A percentile compares a stretch with the other conserved stretches of the same genome.
These are phyloP conservation scores for Populus euphratica DNA, from an alignment of 345 rosid species.

Conservation along the genomic window DNA sequence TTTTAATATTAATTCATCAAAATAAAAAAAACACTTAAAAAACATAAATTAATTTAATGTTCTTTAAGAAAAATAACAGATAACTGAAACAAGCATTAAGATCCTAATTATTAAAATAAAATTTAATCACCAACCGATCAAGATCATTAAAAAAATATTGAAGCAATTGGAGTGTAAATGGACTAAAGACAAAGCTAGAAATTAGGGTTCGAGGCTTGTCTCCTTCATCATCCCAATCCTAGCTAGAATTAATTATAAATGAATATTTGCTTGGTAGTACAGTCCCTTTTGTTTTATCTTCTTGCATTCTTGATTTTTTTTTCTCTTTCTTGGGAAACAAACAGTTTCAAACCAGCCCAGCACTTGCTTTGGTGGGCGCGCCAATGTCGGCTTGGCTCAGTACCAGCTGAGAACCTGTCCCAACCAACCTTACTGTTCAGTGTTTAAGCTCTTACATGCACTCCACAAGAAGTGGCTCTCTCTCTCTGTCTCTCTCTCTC, in stretches of 20 bases:
- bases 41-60: too few relatives aligned
- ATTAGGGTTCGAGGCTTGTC: slow-evolving; percentile 52
- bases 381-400: slow-evolving; percentile 65
- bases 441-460: not conserved
- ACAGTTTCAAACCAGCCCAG: slow-evolving; percentile 47
- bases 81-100: too few relatives aligned
- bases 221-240: slow-evolving; percentile 17
- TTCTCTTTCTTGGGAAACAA: slow-evolving; percentile 45
- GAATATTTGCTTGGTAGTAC: not conserved
- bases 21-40: too few relatives aligned
- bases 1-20: too few relatives aligned
- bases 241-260: not conserved
- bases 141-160: not conserved
- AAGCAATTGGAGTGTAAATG: slow-evolving; percentile 6
- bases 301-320: slow-evolving; percentile 10
- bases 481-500: not conserved
- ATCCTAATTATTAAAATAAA: not conserved
- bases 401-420: slow-evolving; percentile 4
- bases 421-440: slow-evolving; percentile 16
- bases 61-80: too few relatives aligned
- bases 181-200: slow-evolving; percentile 40
- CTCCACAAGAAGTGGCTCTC: not conserved
- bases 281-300: slow-evolving; percentile 4
- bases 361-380: slow-evolving; percentile 80
- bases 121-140: not conserved